These are phyloP conservation scores for Zopfochytrium polystomum DNA, from an alignment of 371 early-diverging fungal genomes.

Conservation along the genomic window DNA sequence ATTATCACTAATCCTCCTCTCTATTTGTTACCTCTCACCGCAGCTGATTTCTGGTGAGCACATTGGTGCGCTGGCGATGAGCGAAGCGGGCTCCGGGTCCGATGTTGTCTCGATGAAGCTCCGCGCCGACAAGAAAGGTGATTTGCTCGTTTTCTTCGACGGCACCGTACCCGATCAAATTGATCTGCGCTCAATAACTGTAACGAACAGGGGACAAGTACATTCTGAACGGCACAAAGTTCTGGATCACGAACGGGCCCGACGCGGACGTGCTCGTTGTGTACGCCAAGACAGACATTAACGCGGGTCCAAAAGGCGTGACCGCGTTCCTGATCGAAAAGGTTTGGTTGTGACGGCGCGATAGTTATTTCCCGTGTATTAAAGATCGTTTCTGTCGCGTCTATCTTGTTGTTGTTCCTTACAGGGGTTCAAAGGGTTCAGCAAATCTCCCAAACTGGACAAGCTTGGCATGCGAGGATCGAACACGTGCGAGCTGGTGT, in stretches of 20 bases:
- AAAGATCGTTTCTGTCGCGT: neutral
- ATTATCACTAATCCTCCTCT: neutral
- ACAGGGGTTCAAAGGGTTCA: slow-evolving; percentile 82
- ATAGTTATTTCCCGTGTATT: neutral
- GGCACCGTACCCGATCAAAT: neutral
- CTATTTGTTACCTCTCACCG: slow-evolving; percentile 22
- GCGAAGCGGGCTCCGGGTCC: slow-evolving; percentile 86
- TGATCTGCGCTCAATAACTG: slow-evolving; percentile 1
- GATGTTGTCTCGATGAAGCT: slow-evolving; percentile 95
- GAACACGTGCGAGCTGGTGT: slow-evolving; percentile 93
- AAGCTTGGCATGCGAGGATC: slow-evolving; percentile 97
- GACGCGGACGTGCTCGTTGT: slow-evolving; percentile 91
- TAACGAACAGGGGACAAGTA: slow-evolving; percentile 56
- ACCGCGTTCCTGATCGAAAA: slow-evolving; percentile 94
- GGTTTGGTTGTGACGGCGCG: too few relatives aligned
- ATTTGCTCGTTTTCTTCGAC: slow-evolving; percentile 26
- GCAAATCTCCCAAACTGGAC: slow-evolving; percentile 85
- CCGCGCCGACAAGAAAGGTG: slow-evolving; percentile 80
- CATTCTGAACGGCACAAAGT: slow-evolving; percentile 66
- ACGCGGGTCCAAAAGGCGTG: slow-evolving; percentile 82
- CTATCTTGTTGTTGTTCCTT: too few relatives aligned
- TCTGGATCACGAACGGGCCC: slow-evolving; percentile 98
- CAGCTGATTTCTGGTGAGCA: slow-evolving; percentile 81
- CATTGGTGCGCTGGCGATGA: slow-evolving; percentile 95
- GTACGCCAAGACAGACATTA: slow-evolving; percentile 87